Evolutionary conservation across 2,329 filamentous ascomycete genomes (phyloP).

Genomic region (Microdochium trichocladiopsis): DNA sequence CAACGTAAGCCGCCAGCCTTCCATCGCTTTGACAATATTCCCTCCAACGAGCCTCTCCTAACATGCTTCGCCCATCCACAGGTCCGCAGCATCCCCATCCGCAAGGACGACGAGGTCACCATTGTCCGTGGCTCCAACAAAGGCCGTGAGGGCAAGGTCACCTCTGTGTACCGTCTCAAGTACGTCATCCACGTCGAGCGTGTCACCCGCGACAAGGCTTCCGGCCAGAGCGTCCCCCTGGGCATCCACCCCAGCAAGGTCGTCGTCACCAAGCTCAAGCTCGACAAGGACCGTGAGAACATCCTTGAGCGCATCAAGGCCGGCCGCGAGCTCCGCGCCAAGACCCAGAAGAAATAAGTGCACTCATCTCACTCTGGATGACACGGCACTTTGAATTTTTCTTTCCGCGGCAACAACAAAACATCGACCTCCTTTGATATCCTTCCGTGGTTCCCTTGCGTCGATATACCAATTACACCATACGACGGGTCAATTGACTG

Average conservation of each 20-base stretch:
- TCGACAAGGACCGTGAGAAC: conserved; percentile 88
- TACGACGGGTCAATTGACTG: neutral
- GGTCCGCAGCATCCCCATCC: conserved; percentile 93
- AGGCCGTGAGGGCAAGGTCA: conserved; percentile 97
- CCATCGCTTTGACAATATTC: neutral
- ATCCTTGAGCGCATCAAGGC: conserved; percentile 80
- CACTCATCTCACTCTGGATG: neutral
- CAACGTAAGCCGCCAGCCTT: conserved; percentile 62
- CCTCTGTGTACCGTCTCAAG: conserved; percentile 96
- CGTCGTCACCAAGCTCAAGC: conserved; percentile 97
- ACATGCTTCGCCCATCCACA: conserved; percentile 24
- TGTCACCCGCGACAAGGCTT: conserved; percentile 93
- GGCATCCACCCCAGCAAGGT: conserved; percentile 96
- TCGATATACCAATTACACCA: neutral
- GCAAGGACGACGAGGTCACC: conserved; percentile 93
- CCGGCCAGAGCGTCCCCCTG: conserved; percentile 90
- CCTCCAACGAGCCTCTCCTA: neutral
- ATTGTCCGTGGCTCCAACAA: conserved; percentile 93
- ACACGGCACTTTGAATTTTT: neutral
- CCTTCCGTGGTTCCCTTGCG: neutral
- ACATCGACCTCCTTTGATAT: neutral
- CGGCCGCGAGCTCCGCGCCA: conserved; percentile 69
- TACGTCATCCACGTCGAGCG: conserved; percentile 97
- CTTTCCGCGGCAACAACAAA: neutral
- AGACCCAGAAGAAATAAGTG: conserved; percentile 44